Conservation (phyloP, 2,329 filamentous ascomycete genomes). For the Ceratocystis ficicola region DNA sequence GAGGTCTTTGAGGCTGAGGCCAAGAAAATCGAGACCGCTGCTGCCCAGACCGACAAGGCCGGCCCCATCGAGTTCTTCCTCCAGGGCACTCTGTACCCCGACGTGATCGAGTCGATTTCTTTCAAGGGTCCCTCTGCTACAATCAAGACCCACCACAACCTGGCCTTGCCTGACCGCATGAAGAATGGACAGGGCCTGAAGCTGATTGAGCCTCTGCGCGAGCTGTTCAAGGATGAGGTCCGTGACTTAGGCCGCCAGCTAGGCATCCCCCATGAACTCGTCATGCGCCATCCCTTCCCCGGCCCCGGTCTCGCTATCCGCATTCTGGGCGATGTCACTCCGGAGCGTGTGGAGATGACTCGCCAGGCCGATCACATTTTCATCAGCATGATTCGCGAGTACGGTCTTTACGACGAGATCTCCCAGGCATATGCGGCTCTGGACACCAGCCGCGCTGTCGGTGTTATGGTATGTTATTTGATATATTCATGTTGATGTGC, state of each 20-base stretch:
- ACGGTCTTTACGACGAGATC: constrained; percentile 56
- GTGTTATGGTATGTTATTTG: constrained; percentile 22
- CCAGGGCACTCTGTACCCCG: constrained; percentile 65
- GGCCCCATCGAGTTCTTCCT: constrained; percentile 74
- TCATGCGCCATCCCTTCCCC: constrained; percentile 28
- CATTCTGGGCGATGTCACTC: constrained; percentile 74
- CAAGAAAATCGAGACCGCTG: constrained; percentile 34
- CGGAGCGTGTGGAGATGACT: constrained; percentile 65
- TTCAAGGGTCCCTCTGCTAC: constrained; percentile 40
- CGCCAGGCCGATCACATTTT: constrained; percentile 66
- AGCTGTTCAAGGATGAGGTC: constrained; percentile 62
- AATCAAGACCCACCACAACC: constrained; percentile 55
- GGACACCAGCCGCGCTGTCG: constrained; percentile 23
- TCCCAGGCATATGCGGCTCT: constrained; percentile 24
- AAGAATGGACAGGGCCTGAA: constrained; percentile 42
- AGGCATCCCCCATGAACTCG: constrained; percentile 29
- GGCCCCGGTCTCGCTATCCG: constrained; percentile 56
- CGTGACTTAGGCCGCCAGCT: constrained; percentile 28
- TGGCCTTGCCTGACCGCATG: constrained; percentile 50
- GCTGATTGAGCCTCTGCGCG: constrained; percentile 65
- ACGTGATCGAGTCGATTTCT: constrained; percentile 38
- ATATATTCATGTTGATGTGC: constrained; percentile 9
- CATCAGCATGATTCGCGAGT: constrained; percentile 60
- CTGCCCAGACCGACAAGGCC: constrained; percentile 52
- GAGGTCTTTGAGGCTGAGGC: constrained; percentile 71